A percentile compares a stretch with the other conserved stretches of the same genome.
Evolutionary conservation across 495 filamentous ascomycete species (phyloP).

Genomic region (Extremus antarcticus): DNA sequence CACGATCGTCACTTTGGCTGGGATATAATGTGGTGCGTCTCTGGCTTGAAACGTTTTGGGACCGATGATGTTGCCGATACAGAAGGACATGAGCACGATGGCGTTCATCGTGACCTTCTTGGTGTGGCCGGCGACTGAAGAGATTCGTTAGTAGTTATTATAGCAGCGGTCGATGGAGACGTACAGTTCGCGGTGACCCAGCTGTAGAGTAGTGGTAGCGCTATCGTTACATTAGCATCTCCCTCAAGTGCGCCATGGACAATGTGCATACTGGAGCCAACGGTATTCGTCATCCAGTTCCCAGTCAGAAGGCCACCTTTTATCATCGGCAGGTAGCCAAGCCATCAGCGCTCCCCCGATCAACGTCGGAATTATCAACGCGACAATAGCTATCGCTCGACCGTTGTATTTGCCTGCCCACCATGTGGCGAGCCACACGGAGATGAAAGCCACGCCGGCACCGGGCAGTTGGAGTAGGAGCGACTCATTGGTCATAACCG

Average conservation of each 20-base stretch:
- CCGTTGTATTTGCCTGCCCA: not conserved
- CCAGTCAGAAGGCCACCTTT: conserved; percentile 3
- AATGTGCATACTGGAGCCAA: not conserved
- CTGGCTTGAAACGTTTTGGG: conserved; percentile 45
- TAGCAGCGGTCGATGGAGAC: too few relatives aligned
- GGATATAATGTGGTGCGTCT: conserved; percentile 32
- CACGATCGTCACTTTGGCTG: conserved; percentile 22
- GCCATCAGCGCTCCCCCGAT: not conserved
- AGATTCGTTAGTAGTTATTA: too few relatives aligned
- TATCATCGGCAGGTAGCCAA: too few relatives aligned
- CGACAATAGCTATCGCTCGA: not conserved
- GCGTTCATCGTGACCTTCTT: conserved; percentile 10
- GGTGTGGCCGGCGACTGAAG: conserved; percentile 13
- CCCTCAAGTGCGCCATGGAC: too few relatives aligned
- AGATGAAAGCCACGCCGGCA: not conserved
- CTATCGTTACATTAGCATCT: too few relatives aligned
- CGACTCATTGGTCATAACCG: not conserved
- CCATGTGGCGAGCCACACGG: not conserved
- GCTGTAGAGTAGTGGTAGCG: conserved; percentile 2
- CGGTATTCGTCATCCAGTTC: conserved; percentile 6
- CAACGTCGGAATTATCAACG: not conserved
- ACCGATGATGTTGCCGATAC: conserved; percentile 48
- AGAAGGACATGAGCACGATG: conserved; percentile 25
- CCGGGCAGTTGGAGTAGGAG: not conserved
- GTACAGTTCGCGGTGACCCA: conserved; percentile 10